phyloP scores from a whole-genome alignment of 1,284 basidiomycete species.

The Golubevia pallescens region DNA sequence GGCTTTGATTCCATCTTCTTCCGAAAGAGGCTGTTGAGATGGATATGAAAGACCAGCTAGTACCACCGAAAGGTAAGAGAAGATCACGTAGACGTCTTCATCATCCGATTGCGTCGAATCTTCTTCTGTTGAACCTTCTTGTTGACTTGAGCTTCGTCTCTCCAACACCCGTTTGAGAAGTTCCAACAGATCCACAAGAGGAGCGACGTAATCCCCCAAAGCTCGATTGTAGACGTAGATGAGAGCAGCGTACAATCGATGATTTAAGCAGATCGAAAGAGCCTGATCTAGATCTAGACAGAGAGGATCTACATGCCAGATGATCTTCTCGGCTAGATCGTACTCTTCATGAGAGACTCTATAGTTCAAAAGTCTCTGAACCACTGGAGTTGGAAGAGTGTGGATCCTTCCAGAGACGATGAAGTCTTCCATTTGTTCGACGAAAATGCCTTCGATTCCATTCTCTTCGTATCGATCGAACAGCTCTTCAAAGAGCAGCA shows the following conservation, averaged over 20 bases:
- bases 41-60: slow-evolving; percentile 89
- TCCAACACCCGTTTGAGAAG: slow-evolving; percentile 74
- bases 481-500: slow-evolving; percentile 89
- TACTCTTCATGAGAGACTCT: slow-evolving; percentile 77
- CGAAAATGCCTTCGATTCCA: slow-evolving; percentile 86
- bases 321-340: slow-evolving; percentile 82
- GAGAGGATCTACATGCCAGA: slow-evolving; percentile 92
- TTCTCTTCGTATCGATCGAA: slow-evolving; percentile 86
- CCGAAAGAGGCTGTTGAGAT: slow-evolving; percentile 75
- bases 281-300: slow-evolving; percentile 94
- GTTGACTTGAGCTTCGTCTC: slow-evolving; percentile 27
- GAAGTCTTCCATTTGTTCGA: slow-evolving; percentile 81
- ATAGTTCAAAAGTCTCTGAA: slow-evolving; percentile 80
- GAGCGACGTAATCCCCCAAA: slow-evolving; percentile 84
- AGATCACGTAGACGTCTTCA: slow-evolving; percentile 89
- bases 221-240: slow-evolving; percentile 91
- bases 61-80: slow-evolving; percentile 83
- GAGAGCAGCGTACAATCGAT: slow-evolving; percentile 88
- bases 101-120: slow-evolving; percentile 60
- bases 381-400: slow-evolving; percentile 79
- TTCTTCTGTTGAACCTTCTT: slow-evolving; percentile 48
- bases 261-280: slow-evolving; percentile 80
- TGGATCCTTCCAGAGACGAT: slow-evolving; percentile 78
- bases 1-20: slow-evolving; percentile 73
- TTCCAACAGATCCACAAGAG: slow-evolving; percentile 81